phyloP scores from a whole-genome alignment of 495 filamentous ascomycete genomes.

The Letharia columbiana region DNA sequence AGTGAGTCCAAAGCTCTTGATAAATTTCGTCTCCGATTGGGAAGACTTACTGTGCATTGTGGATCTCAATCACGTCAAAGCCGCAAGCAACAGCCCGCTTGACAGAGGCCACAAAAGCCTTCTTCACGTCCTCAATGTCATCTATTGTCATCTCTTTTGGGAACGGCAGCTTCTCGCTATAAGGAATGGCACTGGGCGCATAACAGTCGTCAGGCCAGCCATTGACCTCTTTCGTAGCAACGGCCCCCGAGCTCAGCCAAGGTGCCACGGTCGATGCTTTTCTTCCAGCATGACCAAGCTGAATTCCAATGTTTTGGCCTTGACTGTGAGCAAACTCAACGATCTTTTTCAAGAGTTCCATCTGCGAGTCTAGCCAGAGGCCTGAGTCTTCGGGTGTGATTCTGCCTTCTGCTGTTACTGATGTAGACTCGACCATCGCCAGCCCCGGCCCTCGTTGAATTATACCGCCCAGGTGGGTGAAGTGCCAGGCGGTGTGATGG shows the following conservation, averaged over 20 bases:
- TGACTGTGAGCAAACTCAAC: slow-evolving; percentile 65
- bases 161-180: slow-evolving; percentile 40
- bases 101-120: slow-evolving; percentile 44
- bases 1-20: slow-evolving; percentile 20
- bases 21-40: slow-evolving; percentile 15
- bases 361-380: slow-evolving; percentile 67
- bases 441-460: slow-evolving; percentile 59
- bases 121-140: slow-evolving; percentile 51
- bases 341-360: slow-evolving; percentile 50
- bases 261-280: slow-evolving; percentile 63
- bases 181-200: slow-evolving; percentile 48
- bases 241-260: slow-evolving; percentile 45
- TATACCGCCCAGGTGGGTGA: slow-evolving; percentile 50
- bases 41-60: slow-evolving; percentile 40
- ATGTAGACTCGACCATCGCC: slow-evolving; percentile 64
- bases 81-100: slow-evolving; percentile 50
- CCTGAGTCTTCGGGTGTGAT: slow-evolving; percentile 67
- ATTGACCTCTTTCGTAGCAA: slow-evolving; percentile 45
- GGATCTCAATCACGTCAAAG: slow-evolving; percentile 52
- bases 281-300: slow-evolving; percentile 70
- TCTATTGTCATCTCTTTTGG: slow-evolving; percentile 47
- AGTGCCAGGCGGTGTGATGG: slow-evolving; percentile 55
- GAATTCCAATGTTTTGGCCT: slow-evolving; percentile 61
- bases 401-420: slow-evolving; percentile 61
- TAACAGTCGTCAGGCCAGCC: slow-evolving; percentile 57